Evolutionary conservation across 2,329 filamentous ascomycete species (phyloP).

Genomic region (Magnaporthiopsis rhizophila): DNA sequence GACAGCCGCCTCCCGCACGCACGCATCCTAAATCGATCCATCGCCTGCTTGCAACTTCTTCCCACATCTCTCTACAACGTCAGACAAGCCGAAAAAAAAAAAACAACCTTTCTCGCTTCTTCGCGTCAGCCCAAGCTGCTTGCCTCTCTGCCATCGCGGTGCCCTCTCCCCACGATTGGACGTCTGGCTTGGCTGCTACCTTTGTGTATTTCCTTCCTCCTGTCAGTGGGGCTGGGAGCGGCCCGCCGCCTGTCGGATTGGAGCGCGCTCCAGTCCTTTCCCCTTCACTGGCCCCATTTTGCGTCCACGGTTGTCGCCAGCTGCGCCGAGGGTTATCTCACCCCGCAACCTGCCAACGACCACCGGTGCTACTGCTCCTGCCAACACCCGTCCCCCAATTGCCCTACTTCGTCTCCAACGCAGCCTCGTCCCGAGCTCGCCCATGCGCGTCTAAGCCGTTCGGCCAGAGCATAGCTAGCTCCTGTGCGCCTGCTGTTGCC

Average conservation of each 20-base stretch:
- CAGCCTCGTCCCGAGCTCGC: background rate
- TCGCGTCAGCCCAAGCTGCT: background rate
- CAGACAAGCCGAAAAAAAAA: background rate
- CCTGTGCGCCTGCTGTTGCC: background rate
- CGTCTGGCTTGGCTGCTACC: background rate
- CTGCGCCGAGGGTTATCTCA: conserved; percentile 10
- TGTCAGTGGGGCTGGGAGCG: background rate
- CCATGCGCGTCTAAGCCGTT: background rate
- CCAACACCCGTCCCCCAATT: background rate
- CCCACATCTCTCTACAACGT: background rate
- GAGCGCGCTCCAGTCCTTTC: background rate
- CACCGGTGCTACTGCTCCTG: background rate
- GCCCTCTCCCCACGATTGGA: background rate
- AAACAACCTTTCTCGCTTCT: background rate
- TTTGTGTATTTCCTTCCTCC: background rate
- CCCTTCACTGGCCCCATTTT: conserved; percentile 13
- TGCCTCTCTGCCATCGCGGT: background rate
- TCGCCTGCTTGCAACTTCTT: background rate
- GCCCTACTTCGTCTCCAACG: background rate
- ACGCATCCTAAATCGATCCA: background rate
- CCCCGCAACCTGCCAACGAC: background rate
- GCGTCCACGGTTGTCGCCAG: conserved; percentile 7
- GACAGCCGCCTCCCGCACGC: background rate
- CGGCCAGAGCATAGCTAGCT: background rate
- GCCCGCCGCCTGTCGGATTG: background rate